Evolutionary conservation across 805 yeast genomes (phyloP).

Genomic region (Sungouiozyma ichnusensis): DNA sequence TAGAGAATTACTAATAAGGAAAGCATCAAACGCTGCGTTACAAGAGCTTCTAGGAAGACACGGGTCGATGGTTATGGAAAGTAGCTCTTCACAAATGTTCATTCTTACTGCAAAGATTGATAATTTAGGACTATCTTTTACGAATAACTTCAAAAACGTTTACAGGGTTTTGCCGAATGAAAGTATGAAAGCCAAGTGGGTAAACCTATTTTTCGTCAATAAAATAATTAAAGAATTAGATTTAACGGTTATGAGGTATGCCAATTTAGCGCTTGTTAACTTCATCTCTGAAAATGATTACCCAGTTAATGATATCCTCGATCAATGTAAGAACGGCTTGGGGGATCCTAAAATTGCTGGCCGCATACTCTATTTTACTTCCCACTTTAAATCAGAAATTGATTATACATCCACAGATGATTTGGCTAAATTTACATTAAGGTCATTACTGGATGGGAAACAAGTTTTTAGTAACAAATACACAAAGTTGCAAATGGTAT

Average conservation of each 20-base stretch:
- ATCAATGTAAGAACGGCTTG: not conserved
- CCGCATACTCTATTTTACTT: not conserved
- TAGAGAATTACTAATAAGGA: constrained; percentile 57
- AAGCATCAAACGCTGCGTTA: constrained; percentile 78
- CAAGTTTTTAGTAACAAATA: not conserved
- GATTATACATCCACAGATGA: not conserved
- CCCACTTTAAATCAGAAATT: not conserved
- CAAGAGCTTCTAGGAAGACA: constrained; percentile 81
- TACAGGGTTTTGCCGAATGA: constrained; percentile 12
- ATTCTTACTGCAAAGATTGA: constrained; percentile 55
- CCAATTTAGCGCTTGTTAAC: not conserved
- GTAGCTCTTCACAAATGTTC: constrained; percentile 30
- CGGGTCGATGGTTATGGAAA: constrained; percentile 26
- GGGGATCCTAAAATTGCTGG: not conserved
- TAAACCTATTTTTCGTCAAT: not conserved
- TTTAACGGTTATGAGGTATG: not conserved
- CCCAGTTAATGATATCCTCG: not conserved
- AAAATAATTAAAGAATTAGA: not conserved
- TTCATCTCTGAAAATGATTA: not conserved
- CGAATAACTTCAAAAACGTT: constrained; percentile 27
- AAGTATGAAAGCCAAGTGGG: not conserved
- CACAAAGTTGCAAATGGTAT: constrained; percentile 17
- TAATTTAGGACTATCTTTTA: constrained; percentile 32
- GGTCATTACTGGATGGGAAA: not conserved
- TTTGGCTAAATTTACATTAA: not conserved